phyloP scores from a whole-genome alignment of 2,329 filamentous ascomycete species.

The Leptodontidium sp. region DNA sequence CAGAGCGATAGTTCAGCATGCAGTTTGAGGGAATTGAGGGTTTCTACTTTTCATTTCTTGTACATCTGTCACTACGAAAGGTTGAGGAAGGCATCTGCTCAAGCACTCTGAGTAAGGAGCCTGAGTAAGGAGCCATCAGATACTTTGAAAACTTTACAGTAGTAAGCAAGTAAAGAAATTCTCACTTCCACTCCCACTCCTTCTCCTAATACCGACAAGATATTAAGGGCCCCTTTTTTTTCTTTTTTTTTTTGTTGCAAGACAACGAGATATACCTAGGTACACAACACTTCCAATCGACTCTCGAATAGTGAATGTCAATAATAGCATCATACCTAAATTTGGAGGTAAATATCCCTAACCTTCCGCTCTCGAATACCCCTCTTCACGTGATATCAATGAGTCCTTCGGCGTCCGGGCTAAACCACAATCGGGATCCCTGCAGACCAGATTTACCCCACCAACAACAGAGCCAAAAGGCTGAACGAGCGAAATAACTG shows the following conservation, averaged over 20 bases:
- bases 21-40: neutral
- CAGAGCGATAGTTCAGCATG: neutral
- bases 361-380: conserved; percentile 14
- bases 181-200: neutral
- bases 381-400: conserved; percentile 18
- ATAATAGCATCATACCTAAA: neutral
- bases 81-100: neutral
- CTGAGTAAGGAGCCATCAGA: neutral
- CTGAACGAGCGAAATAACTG: conserved; percentile 1
- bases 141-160: neutral
- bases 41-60: conserved; percentile 1
- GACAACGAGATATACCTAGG: neutral
- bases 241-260: too few relatives aligned
- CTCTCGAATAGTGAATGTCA: neutral
- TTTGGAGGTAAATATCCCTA: neutral
- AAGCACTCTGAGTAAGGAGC: neutral
- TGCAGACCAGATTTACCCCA: conserved; percentile 11
- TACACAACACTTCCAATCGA: neutral
- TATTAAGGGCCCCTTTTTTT: too few relatives aligned
- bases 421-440: conserved; percentile 13
- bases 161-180: neutral
- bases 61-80: neutral
- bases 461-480: neutral
- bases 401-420: neutral
- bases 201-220: neutral